Evolutionary conservation across 345 rosid species (phyloP).

Genomic region (Melastoma malabathricum): DNA sequence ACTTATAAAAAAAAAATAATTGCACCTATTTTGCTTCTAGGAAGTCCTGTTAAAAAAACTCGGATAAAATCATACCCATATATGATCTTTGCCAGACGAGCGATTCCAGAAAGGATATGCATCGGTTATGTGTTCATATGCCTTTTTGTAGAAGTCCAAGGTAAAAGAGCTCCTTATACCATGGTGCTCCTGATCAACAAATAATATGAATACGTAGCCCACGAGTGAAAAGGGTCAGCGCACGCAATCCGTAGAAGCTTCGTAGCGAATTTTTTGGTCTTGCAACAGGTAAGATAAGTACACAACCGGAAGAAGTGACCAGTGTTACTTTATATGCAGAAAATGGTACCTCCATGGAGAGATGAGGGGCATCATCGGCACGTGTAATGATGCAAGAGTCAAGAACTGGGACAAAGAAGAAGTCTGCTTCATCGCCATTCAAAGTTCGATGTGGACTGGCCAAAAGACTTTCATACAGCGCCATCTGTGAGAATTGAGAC

Average conservation of each 20-base stretch:
- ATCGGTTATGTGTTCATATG: conserved; percentile 53
- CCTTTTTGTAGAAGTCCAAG: conserved; percentile 68
- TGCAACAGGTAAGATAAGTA: not conserved
- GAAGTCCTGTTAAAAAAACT: not conserved
- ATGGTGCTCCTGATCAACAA: conserved; percentile 45
- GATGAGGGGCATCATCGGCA: conserved; percentile 87
- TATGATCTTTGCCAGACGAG: conserved; percentile 82
- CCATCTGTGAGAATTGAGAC: conserved; percentile 43
- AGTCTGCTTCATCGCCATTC: conserved; percentile 94
- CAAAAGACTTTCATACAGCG: conserved; percentile 79
- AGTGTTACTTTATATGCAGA: not conserved
- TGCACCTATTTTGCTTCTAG: too few relatives aligned
- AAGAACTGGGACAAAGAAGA: conserved; percentile 94
- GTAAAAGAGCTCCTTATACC: conserved; percentile 89
- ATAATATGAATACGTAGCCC: not conserved
- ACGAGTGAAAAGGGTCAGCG: too few relatives aligned
- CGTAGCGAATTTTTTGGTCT: not conserved
- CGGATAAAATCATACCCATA: conserved; percentile 48
- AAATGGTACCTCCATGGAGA: conserved; percentile 50
- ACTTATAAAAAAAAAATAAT: too few relatives aligned
- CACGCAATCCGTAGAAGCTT: too few relatives aligned
- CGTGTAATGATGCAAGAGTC: conserved; percentile 92
- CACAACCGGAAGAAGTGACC: not conserved
- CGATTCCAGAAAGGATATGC: conserved; percentile 80
- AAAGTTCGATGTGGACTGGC: conserved; percentile 73